Percentiles rank a stretch among this genome's conserved stretches.
Conservation (phyloP, 345 rosid species). For the Limnanthes douglasii region DNA sequence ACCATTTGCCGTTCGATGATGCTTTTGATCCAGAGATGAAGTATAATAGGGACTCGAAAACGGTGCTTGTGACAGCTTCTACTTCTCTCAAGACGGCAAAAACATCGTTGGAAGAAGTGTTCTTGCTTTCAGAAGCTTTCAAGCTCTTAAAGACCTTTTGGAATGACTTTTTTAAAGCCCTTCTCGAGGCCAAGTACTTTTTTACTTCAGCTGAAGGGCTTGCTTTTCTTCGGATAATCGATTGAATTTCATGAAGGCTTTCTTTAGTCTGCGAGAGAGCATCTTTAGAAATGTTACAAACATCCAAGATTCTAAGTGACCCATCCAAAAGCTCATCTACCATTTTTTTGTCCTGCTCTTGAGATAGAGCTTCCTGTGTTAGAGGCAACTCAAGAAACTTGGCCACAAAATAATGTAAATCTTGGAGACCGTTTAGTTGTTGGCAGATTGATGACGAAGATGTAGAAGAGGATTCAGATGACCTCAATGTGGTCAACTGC, state of each 20-base stretch:
- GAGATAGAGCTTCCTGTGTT: slow-evolving; percentile 11
- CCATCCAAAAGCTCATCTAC: slow-evolving; percentile 16
- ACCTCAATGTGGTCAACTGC: slow-evolving; percentile 14
- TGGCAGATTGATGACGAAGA: slow-evolving; percentile 10
- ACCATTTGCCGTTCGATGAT: no score
- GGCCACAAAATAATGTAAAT: slow-evolving; percentile 14
- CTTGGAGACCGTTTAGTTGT: slow-evolving; percentile 13
- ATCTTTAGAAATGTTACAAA: slow-evolving; percentile 11
- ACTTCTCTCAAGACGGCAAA: no score
- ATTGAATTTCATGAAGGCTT: slow-evolving; percentile 13
- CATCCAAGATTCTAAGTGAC: slow-evolving; percentile 15
- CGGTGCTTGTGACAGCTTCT: no score
- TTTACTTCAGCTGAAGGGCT: slow-evolving; percentile 4
- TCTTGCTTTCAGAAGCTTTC: slow-evolving; percentile 7
- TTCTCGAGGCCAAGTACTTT: slow-evolving; percentile 13
- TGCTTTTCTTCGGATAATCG: slow-evolving; percentile 8
- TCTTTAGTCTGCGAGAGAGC: slow-evolving; percentile 15
- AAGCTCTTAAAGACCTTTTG: slow-evolving; percentile 8
- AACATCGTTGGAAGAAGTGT: no score
- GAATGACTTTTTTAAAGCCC: slow-evolving; percentile 8
- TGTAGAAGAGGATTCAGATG: slow-evolving; percentile 9
- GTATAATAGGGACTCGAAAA: no score
- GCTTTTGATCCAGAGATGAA: no score
- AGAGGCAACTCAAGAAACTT: slow-evolving; percentile 15
- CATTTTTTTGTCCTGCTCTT: slow-evolving; percentile 5